Base-by-base conservation (phyloP, 2,329 filamentous ascomycete genomes). In the Fusarium sp. region DNA sequence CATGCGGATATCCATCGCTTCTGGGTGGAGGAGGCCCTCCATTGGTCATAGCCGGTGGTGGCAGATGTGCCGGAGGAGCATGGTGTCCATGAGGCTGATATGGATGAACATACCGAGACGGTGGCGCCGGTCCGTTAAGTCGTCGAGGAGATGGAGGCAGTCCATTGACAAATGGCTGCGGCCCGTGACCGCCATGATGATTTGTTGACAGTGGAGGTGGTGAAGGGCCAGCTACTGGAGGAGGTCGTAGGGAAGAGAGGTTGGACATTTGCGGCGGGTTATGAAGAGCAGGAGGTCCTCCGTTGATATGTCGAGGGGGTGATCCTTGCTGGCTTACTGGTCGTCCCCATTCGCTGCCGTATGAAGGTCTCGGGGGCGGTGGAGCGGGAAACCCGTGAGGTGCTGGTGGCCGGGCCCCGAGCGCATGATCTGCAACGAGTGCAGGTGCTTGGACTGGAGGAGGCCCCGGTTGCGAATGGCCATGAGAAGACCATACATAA, bases 101-200 rank as follows among this genome's bases (percentile, higher is more conserved):
- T 6, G 76, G 68, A 10, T 74, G 69, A 38, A 74, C 69, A 63
- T 80, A 83, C n/a, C 79, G 73, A 11, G 73, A 71, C 23, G 79
- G 73, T 8, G 77, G 73, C 9, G 78, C 71, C 9, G 78, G 77
- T 10, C 78, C 79, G 44, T 74, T 78, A 50, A 77, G 60, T 33
- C 80, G 77, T 31, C 80, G 79, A 17, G 83, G 80, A 4, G 83
- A 84, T 1, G 76, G 77, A 3, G 81, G 80, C 49, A 81, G 69
- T 19, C 80, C 80, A 49, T 80, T 84, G 23, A 75, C 56, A 52
- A 75, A 76, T 9, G 73, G 62, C 15, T 67, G 69, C 13, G 73
- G 51, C 7, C 67, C 66, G 46, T 73, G 73, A 6, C 69, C 61
- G 71, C 68, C 66, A 25, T 80, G 81, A 37, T 80, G 76, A 9